Base-by-base conservation (phyloP, 352 stramenopile genomes). In the Phytophthora sp. region DNA sequence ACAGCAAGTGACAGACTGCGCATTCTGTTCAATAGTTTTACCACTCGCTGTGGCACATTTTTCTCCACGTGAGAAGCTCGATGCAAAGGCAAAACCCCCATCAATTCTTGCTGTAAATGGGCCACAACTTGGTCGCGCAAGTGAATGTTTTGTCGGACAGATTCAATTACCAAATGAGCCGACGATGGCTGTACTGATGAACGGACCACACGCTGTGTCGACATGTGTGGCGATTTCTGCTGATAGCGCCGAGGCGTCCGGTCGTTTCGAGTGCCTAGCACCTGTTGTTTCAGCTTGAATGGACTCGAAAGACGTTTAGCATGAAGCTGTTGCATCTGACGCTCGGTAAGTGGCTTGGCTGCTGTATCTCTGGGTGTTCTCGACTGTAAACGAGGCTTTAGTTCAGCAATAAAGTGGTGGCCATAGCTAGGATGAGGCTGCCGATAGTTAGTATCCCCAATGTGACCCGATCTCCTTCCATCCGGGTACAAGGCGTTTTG, bases 211-310 rank as follows among this genome's bases (percentile, higher is more conserved):
- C 45, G 58, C 9, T 69, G 47, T n/a, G 30, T 18, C 13, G 36
- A 36, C 29, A 45, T 33, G 20, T 63, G 36, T 12, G 24, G 16
- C 4, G 39, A 54, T 24, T 56, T 23, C 3, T 56, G 47, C 16
- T 33, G 27, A 49, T 63, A 18, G 27, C 36, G 51, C 8, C 59
- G 55, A 23, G 46, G 20, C 31, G 30, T 53, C 16, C 46, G 42
- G 12, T 58, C 39, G 21, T 49, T 60, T 18, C 80, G 72, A 33
- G 50, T 88, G 52, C 71, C 83, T 21, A 86, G 49, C 29, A 91
- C 77, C 12, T 76, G 73, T 39, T 90, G 76, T 54, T 90, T 89
- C 27, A 90, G 63, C 55, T 89, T 87, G 69, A 81, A 87, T 21
- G 80, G 80, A 66, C 74, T 90, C 7, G 71, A 73, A 8, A 82